A percentile compares a stretch with the other conserved stretches of the same genome.
Conservation (phyloP, 306 rosid genomes). For the Pachyrhizus erosus region DNA sequence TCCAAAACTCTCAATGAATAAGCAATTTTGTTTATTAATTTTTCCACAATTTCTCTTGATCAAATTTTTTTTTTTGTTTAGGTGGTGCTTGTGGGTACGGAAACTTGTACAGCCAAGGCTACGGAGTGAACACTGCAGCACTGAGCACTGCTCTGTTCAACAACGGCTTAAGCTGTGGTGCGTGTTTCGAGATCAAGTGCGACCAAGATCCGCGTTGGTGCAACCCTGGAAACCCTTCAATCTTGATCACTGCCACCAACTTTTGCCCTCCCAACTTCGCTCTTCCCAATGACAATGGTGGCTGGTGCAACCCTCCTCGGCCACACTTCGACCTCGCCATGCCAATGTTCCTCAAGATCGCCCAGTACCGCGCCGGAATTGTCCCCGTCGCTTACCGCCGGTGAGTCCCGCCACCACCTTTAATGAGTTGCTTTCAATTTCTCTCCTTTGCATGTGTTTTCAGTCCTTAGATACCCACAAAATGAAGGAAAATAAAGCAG, state of each 20-base stretch:
- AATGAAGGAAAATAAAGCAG: too few relatives aligned
- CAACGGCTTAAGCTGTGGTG: slow-evolving; percentile 85
- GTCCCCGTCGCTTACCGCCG: slow-evolving; percentile 94
- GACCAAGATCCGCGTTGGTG: slow-evolving; percentile 82
- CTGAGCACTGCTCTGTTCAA: slow-evolving; percentile 94
- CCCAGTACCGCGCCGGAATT: slow-evolving; percentile 94
- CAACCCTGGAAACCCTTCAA: slow-evolving; percentile 87
- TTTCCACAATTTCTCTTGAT: too few relatives aligned
- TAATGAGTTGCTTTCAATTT: not conserved
- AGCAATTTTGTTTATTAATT: not conserved
- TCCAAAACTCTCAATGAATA: not conserved
- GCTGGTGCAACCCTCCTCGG: slow-evolving; percentile 99
- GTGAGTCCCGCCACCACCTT: slow-evolving; percentile 51
- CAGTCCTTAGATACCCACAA: too few relatives aligned
- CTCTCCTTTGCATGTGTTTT: not conserved
- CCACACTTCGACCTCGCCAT: slow-evolving; percentile 95
- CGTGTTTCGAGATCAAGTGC: slow-evolving; percentile 93
- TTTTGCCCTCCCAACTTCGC: slow-evolving; percentile 96
- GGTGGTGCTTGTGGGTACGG: slow-evolving; percentile 99
- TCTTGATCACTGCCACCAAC: slow-evolving; percentile 86
- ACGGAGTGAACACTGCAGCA: slow-evolving; percentile 92
- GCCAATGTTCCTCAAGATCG: slow-evolving; percentile 98
- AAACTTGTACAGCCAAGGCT: slow-evolving; percentile 94
- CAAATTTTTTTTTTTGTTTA: not conserved
- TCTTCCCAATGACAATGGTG: slow-evolving; percentile 85